These are phyloP conservation scores for Xylariaceae sp. DNA, from an alignment of 2,329 filamentous ascomycete species.

Conservation along the genomic window DNA sequence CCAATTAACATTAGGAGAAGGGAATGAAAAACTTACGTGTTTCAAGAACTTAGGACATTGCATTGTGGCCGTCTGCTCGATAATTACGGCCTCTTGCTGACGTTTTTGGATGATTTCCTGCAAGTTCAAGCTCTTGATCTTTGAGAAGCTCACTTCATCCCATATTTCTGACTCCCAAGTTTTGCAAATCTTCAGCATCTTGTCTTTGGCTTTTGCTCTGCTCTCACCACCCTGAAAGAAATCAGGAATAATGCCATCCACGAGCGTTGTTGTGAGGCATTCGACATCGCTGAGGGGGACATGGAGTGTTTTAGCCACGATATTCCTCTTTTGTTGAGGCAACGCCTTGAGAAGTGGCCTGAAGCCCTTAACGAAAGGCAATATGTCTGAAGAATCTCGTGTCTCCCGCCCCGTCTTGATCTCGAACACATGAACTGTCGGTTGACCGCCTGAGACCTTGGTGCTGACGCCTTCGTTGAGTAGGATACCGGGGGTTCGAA, in stretches of 20 bases:
- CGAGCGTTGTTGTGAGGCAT: conserved; percentile 76
- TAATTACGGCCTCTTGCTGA: conserved; percentile 64
- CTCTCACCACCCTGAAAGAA: conserved; percentile 62
- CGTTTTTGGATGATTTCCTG: conserved; percentile 81
- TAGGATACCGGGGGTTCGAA: conserved; percentile 82
- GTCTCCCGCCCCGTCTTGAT: conserved; percentile 72
- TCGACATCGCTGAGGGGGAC: conserved; percentile 82
- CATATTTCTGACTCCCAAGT: conserved; percentile 78
- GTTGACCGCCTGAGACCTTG: conserved; percentile 62
- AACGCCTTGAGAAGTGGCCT: conserved; percentile 71
- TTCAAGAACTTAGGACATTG: conserved; percentile 82
- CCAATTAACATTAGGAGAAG: neutral
- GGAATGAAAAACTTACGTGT: conserved; percentile 70
- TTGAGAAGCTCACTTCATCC: conserved; percentile 83
- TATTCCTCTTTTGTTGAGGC: conserved; percentile 69
- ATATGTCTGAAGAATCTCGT: conserved; percentile 80
- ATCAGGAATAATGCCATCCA: conserved; percentile 65
- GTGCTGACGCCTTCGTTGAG: conserved; percentile 75
- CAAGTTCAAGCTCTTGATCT: conserved; percentile 81
- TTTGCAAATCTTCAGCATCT: conserved; percentile 71
- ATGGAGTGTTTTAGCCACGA: conserved; percentile 71
- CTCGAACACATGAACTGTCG: conserved; percentile 79
- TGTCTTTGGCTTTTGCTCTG: conserved; percentile 65
- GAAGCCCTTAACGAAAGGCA: conserved; percentile 81
- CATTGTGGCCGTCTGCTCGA: conserved; percentile 70